Base-by-base conservation (phyloP, 495 filamentous ascomycete species). In the Xanthoparmelia taractica region DNA sequence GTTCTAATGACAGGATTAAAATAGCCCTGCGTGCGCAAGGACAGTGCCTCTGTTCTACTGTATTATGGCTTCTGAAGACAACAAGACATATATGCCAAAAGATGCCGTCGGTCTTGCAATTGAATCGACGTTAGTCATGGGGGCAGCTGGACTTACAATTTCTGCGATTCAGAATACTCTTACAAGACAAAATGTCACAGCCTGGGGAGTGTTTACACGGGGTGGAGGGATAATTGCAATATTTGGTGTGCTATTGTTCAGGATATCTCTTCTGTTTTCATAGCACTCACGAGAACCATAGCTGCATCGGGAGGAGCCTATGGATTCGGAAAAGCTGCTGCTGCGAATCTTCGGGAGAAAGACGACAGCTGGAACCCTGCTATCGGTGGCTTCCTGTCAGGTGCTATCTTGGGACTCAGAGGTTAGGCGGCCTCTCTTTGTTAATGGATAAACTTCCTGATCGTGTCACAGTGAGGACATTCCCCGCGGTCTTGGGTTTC, bases 81-180 rank as follows among this genome's bases (percentile, higher is more conserved):
- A 82, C 63, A 69, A 69, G 37, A 52, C 57, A 66, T 95, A 91
- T 73, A 85, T 89, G 52, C 87, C 88, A 57, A 82, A 87, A 71
- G 92, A 97, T 84, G 86, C 92, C 64, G 75, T 97, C 65, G 73
- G 76, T 58, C 78, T 79, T 45, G 80, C 87, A 34, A 72, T 90
- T 71, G 84, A 83, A 68, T 82, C 85, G 59, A 85, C 83, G 43
- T 64, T 84, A 64, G 72, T 90, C 63, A 84, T 82, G 59, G 88
- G 86, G 71, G 75, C 77, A 52, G 81, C 82, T 50, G 95, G 94
- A 66, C 73, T 87, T 48, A 78, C 89, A 71, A 70, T 86, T 59
- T 86, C 92, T 8, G 88, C 89, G 36, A 79, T 93, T 58, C 90
- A 92, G 77, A 96, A 95, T 75, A 87, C 91, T 37, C 82, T 97